Conservation (phyloP, 805 yeast species). For the Saturnispora mendoncae region DNA sequence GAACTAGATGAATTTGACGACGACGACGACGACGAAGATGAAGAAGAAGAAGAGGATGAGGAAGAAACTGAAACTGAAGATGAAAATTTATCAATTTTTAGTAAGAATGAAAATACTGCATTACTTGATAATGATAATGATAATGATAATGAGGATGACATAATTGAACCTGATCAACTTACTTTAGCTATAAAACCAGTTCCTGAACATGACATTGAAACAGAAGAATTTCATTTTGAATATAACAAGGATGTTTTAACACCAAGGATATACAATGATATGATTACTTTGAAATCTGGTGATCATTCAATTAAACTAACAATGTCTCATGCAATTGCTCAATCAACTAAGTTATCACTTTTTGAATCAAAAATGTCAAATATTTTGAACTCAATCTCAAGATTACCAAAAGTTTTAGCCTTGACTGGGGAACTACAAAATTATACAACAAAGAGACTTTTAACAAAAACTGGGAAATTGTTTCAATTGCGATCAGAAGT, state of each 20-base stretch:
- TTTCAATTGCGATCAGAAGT: conserved; percentile 91
- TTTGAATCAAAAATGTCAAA: conserved; percentile 89
- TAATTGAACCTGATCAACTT: conserved; percentile 11
- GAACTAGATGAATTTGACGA: conserved; percentile 36
- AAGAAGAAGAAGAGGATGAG: conserved; percentile 25
- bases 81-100: conserved; percentile 3
- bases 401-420: conserved; percentile 82
- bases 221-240: conserved; percentile 77
- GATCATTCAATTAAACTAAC: conserved; percentile 90
- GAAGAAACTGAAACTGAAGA: conserved; percentile 21
- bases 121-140: conserved; percentile 1
- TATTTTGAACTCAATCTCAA: conserved; percentile 75
- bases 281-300: conserved; percentile 82
- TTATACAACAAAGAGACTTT: conserved; percentile 69
- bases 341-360: conserved; percentile 81
- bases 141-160: conserved; percentile 9
- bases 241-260: conserved; percentile 41
- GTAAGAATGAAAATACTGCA: conserved; percentile 6
- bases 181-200: conserved; percentile 61
- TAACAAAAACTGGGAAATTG: conserved; percentile 82
- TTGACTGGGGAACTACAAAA: conserved; percentile 77
- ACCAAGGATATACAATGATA: conserved; percentile 80
- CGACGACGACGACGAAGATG: conserved; percentile 33
- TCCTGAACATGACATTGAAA: conserved; percentile 84
- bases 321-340: conserved; percentile 94